Conservation (phyloP, 2,329 filamentous ascomycete species). For the Penicillium polonicum region DNA sequence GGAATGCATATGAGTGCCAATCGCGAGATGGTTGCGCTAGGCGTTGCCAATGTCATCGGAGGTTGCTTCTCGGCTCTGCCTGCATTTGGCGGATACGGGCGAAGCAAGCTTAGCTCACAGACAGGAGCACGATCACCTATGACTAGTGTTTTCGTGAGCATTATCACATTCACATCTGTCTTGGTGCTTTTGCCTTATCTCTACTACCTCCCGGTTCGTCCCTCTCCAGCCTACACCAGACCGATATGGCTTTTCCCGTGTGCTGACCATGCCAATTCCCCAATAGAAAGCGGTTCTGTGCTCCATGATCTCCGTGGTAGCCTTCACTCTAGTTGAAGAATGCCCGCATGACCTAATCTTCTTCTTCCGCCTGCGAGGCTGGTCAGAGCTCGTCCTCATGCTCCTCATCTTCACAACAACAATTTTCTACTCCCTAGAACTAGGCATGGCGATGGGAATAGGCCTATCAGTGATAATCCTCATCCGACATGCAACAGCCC, state of each 20-base stretch:
- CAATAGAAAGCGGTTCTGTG: constrained; percentile 84
- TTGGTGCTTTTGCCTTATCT: constrained; percentile 85
- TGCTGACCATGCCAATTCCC: constrained; percentile 3
- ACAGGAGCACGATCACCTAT: constrained; percentile 92
- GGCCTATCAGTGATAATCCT: constrained; percentile 86
- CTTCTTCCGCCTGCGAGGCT: constrained; percentile 81
- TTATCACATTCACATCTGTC: constrained; percentile 79
- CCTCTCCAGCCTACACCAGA: background rate
- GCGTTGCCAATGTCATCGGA: constrained; percentile 85
- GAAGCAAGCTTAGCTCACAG: constrained; percentile 91
- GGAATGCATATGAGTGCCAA: constrained; percentile 86
- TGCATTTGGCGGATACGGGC: constrained; percentile 91
- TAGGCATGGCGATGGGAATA: constrained; percentile 92
- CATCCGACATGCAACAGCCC: constrained; percentile 84
- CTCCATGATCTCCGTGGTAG: constrained; percentile 92
- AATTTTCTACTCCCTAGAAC: constrained; percentile 89
- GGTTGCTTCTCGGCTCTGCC: constrained; percentile 90
- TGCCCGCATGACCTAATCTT: constrained; percentile 88
- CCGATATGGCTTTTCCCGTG: background rate
- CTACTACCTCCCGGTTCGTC: constrained; percentile 86
- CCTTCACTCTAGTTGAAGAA: constrained; percentile 92
- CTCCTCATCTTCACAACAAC: constrained; percentile 84
- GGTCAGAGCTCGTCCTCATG: constrained; percentile 85
- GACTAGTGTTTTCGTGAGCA: constrained; percentile 81
- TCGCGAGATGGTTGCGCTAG: constrained; percentile 86